Base-by-base conservation (phyloP, 768 basidiomycete species). In the Rhodotorula toruloides region DNA sequence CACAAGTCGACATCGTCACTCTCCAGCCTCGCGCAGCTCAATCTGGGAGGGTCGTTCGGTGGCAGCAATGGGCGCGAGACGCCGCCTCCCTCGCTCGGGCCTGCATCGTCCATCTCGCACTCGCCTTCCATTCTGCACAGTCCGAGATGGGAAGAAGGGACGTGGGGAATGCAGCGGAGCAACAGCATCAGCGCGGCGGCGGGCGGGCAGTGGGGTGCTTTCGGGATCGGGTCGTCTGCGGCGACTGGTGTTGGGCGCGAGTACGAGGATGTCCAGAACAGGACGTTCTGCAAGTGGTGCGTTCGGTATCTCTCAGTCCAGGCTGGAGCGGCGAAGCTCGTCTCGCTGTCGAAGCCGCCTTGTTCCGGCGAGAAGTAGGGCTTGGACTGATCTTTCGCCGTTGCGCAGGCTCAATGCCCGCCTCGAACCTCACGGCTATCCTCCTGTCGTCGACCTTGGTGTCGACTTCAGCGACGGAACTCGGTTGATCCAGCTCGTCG, bases 381-480 rank as follows among this genome's bases (percentile, higher is more conserved):
- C 43, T 13, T n/a, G 17, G 34, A 32, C 53, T 36, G 12, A 27
- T 36, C 17, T 9, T 3, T 31, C 44, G 25, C 4, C 29, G 8
- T 40, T 43, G 25, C 47, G 64, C 69, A 44, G 94, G 96, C 81
- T 98, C 65, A 99, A 98, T 75, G 90, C 92, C 14, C 93, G 94
- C 76, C 83, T 99, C 37, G 92, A 97, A 76, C 81, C 84, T 7
- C 83, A 88, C 70, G 87, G 87, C 65, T 84, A 92, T 74, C 87
- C 88, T 11, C 84, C 90, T 19, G 93, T 99, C 90, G 82, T 81
- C 16, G 91, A 92, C 55, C 83, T 99, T 11, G 87, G 91, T 34
- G 82, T 83, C 60, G 96, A 98, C 81, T 84, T 98, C 58, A 90
- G 88, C 10, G 93, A 97, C 79, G 96, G 96, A 40, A 92, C 96